Percentiles rank a stretch among this genome's conserved stretches.
Evolutionary conservation across 2,329 filamentous ascomycete genomes (phyloP).

Genomic region (Fusarium cyanostomum): DNA sequence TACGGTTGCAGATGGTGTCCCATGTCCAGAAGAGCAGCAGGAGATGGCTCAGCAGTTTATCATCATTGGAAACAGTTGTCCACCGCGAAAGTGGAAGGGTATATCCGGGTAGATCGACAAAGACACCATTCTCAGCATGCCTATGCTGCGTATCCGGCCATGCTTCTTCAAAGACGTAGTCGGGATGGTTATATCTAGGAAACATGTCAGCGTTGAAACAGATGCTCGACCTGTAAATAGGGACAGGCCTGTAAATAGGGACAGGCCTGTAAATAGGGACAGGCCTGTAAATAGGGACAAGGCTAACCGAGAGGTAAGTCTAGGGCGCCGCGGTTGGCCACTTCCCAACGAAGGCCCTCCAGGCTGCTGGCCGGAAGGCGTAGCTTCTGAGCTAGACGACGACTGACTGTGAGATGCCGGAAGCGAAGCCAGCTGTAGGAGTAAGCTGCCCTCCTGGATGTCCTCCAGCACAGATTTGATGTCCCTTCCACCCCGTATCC

Average conservation of each 20-base stretch:
- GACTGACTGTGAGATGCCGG: neutral
- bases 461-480: conserved; percentile 10
- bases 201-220: neutral
- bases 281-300: too few relatives aligned
- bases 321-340: too few relatives aligned
- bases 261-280: too few relatives aligned
- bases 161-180: conserved; percentile 5
- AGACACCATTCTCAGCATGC: neutral
- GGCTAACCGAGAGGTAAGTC: too few relatives aligned
- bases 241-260: too few relatives aligned
- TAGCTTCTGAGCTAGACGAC: too few relatives aligned
- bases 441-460: neutral
- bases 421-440: neutral
- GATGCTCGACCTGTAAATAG: too few relatives aligned
- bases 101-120: conserved; percentile 7
- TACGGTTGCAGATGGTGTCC: conserved; percentile 22
- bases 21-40: conserved; percentile 25
- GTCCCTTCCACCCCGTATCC: conserved; percentile 22
- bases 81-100: conserved; percentile 24
- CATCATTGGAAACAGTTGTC: conserved; percentile 15
- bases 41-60: conserved; percentile 22
- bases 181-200: neutral
- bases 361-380: too few relatives aligned
- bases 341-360: neutral
- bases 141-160: neutral